Evolutionary conservation across 257 asterid genomes (phyloP).

Genomic region (Fraxinus americana): DNA sequence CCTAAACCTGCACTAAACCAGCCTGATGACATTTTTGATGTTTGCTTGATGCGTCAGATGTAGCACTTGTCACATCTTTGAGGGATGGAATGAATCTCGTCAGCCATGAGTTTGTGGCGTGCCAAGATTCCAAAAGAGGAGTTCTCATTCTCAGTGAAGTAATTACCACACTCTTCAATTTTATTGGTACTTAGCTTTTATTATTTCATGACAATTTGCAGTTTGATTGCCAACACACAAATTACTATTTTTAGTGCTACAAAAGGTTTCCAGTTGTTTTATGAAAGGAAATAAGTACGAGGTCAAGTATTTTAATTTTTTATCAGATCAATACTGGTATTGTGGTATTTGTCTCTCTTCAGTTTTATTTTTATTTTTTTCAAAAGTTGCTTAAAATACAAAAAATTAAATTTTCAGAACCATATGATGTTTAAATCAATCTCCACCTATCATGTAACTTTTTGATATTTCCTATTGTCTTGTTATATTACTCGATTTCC

Average conservation of each 20-base stretch:
- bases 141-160: conserved; percentile 97
- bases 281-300: conserved; percentile 2
- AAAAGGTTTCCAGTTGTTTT: neutral
- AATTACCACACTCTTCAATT: conserved; percentile 25
- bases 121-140: conserved; percentile 88
- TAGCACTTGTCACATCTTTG: conserved; percentile 94
- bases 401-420: conserved; percentile 10
- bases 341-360: neutral
- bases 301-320: conserved; percentile 1
- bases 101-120: conserved; percentile 98
- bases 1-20: conserved; percentile 19
- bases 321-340: conserved; percentile 14
- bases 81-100: conserved; percentile 99
- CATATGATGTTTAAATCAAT: conserved; percentile 9
- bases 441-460: neutral
- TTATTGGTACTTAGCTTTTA: conserved; percentile 12
- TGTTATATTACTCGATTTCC: conserved; percentile 10
- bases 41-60: conserved; percentile 58
- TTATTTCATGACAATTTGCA: neutral
- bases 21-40: conserved; percentile 25
- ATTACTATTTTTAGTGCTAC: conserved; percentile 13
- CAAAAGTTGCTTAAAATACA: conserved; percentile 19
- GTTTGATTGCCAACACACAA: conserved; percentile 11
- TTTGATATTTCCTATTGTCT: conserved; percentile 5
- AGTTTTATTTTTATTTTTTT: neutral